Evolutionary conservation across 2,329 filamentous ascomycete genomes (phyloP).

Genomic region (Penicillium sp.): DNA sequence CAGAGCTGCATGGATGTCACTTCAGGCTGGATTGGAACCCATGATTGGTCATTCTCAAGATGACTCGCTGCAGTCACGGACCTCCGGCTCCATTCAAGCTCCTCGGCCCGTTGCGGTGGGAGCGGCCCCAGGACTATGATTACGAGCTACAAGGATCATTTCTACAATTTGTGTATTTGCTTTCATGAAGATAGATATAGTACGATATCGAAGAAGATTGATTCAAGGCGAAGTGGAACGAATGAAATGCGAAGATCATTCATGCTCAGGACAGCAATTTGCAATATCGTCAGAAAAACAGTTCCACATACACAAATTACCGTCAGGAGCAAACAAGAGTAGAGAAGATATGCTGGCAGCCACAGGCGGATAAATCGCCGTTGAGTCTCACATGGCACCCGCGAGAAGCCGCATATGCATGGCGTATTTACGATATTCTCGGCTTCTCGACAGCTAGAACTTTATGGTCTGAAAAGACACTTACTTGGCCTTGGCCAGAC

Average conservation of each 20-base stretch:
- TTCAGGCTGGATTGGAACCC: background rate
- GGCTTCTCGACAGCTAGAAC: slow-evolving; percentile 13
- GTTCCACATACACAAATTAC: background rate
- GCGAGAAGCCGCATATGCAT: slow-evolving; percentile 10
- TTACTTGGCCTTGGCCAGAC: slow-evolving; percentile 80
- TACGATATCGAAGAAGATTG: background rate
- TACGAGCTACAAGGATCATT: background rate
- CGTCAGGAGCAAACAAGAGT: slow-evolving; percentile 6
- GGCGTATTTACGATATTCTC: slow-evolving; percentile 18
- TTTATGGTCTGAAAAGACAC: slow-evolving; percentile 9
- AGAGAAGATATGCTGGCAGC: slow-evolving; percentile 9
- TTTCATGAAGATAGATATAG: background rate
- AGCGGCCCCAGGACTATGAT: background rate
- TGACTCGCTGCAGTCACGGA: slow-evolving; percentile 5
- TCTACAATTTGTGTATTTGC: background rate
- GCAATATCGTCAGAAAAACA: slow-evolving; percentile 8
- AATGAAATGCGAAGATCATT: slow-evolving; percentile 18
- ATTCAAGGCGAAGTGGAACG: slow-evolving; percentile 6
- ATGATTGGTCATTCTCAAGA: slow-evolving; percentile 9
- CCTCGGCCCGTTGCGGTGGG: slow-evolving; percentile 1
- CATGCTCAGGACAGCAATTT: slow-evolving; percentile 13
- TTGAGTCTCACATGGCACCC: slow-evolving; percentile 10
- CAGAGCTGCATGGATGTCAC: background rate
- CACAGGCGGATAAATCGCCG: slow-evolving; percentile 7
- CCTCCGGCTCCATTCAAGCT: slow-evolving; percentile 8